Base-by-base conservation (phyloP, 106 monocot genomes). In the Chionographis japonica region DNA sequence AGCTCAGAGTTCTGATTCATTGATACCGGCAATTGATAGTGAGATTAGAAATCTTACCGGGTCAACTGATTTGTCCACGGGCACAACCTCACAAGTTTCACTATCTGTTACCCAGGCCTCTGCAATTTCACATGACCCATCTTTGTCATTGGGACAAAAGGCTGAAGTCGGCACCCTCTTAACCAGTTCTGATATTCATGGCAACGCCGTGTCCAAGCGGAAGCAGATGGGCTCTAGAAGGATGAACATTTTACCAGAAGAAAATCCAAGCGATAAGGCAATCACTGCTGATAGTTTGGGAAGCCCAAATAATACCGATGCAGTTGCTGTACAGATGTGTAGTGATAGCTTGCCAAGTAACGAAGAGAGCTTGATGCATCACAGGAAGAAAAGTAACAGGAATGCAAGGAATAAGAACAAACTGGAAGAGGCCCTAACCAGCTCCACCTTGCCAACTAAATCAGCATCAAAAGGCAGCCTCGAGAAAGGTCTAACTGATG, bases 201-300 rank as follows among this genome's bases (percentile, higher is more conserved):
- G 81, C 0, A 66, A 11, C 42, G 50, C 4, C 38, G 50, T 69
- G 58, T 16, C 69, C n/a, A 87, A 79, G 85, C 80, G 74, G 61
- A 84, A 83, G 52, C 91, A 79, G 46, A 40, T 59, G 18, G 75
- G 81, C 6, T 74, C 83, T 61, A 89, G 73, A 61, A 84, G 71
- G 73, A 80, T 50, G 59, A 77, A 80, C 27, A 81, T 51, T 38
- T 56, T 50, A 54, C 39, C 53, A 46, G 46, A 46, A 10, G 46
- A 46, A 52, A 81, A 14, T 60, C 9, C 39, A 18, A 66, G 63
- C 51, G 81, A 85, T 58, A 75, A 61, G 55, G 15, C 54, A 51
- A 58, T 42, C 20, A 36, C 41, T 63, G 12, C 54, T 4, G 68
- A 56, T 9, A 49, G 37, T 52, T 56, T 17, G 9, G 81, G 54